A percentile compares a stretch with the other conserved stretches of the same genome.
Conservation (phyloP, 2,329 filamentous ascomycete genomes). For the Bipolaris oryzae region DNA sequence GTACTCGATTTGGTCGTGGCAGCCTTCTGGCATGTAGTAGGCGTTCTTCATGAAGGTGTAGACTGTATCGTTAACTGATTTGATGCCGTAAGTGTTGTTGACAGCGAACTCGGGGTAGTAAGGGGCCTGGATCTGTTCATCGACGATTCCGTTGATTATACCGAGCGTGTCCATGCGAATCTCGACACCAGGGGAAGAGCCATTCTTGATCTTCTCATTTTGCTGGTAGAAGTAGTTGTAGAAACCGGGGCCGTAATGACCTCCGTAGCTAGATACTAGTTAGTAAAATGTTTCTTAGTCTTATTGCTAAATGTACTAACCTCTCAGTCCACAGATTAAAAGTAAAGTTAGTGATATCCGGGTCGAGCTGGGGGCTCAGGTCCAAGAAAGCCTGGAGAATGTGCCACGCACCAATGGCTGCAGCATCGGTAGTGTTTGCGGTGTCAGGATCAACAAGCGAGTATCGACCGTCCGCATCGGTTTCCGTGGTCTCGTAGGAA, state of each 20-base stretch:
- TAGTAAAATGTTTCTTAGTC: background rate
- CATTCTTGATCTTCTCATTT: constrained; percentile 59
- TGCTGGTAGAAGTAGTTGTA: constrained; percentile 64
- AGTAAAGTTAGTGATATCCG: constrained; percentile 57
- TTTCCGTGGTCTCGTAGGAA: constrained; percentile 44
- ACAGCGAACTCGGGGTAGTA: constrained; percentile 58
- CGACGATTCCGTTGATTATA: constrained; percentile 62
- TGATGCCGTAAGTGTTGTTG: constrained; percentile 62
- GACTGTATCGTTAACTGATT: constrained; percentile 54
- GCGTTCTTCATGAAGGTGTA: constrained; percentile 54
- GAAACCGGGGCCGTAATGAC: constrained; percentile 61
- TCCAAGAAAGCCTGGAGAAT: constrained; percentile 46
- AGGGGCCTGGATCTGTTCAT: constrained; percentile 56
- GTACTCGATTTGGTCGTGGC: constrained; percentile 56
- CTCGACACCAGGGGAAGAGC: constrained; percentile 54
- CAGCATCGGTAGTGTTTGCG: constrained; percentile 42
- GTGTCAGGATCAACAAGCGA: constrained; percentile 40
- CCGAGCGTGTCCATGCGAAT: constrained; percentile 61
- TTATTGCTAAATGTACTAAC: constrained; percentile 11
- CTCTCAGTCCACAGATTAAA: constrained; percentile 58
- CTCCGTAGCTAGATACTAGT: constrained; percentile 36
- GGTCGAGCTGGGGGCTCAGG: constrained; percentile 52
- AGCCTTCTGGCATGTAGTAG: constrained; percentile 57
- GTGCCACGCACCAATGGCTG: constrained; percentile 46
- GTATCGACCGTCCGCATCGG: constrained; percentile 35